phyloP scores from a whole-genome alignment of 208 protist species.

The Trypanosoma rangeli region DNA sequence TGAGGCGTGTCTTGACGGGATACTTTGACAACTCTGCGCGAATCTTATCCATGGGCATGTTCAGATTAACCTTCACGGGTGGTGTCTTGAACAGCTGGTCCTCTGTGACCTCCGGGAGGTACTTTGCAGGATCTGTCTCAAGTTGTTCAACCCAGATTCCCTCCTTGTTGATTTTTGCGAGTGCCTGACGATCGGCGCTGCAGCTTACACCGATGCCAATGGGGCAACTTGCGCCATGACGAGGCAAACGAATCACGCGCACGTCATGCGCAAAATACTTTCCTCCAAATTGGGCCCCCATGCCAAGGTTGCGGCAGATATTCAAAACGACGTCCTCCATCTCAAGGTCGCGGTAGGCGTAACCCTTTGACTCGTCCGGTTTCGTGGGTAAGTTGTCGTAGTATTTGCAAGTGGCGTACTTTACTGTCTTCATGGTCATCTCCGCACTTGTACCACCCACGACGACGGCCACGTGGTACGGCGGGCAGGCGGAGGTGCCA shows the following conservation, averaged over 20 bases:
- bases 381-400: conserved; percentile 95
- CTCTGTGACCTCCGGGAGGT: conserved; percentile 90
- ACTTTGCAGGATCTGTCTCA: conserved; percentile 94
- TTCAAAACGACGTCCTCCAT: conserved; percentile 89
- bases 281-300: conserved; percentile 98
- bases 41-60: conserved; percentile 91
- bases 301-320: conserved; percentile 90
- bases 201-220: conserved; percentile 97
- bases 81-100: conserved; percentile 66
- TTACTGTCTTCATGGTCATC: conserved; percentile 96
- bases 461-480: conserved; percentile 96
- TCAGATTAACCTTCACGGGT: conserved; percentile 92
- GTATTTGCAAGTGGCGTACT: conserved; percentile 93
- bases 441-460: conserved; percentile 97
- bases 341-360: conserved; percentile 95
- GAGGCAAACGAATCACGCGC: conserved; percentile 93
- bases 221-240: conserved; percentile 91
- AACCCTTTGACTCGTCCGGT: conserved; percentile 69
- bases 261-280: conserved; percentile 98
- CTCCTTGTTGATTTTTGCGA: conserved; percentile 95
- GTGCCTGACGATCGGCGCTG: conserved; percentile 94
- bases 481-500: conserved; percentile 97
- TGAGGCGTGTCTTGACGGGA: conserved; percentile 93
- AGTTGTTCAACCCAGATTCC: conserved; percentile 96
- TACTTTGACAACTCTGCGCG: conserved; percentile 77